Evolutionary conservation across 2,329 filamentous ascomycete species (phyloP).

Genomic region (Epichloe typhina): DNA sequence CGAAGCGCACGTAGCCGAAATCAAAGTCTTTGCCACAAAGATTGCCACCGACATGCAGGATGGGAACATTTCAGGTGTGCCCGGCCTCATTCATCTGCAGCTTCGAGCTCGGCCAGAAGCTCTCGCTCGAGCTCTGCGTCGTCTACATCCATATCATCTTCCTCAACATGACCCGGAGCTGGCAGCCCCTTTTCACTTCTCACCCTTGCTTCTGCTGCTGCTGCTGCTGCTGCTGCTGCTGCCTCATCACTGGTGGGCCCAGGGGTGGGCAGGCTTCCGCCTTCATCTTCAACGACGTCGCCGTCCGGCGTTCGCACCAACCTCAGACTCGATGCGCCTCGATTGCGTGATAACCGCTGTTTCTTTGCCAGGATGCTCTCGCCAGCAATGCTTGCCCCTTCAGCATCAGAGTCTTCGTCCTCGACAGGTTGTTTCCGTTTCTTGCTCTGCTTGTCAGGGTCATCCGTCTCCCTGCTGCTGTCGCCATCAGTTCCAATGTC

Average conservation of each 20-base stretch:
- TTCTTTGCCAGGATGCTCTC: conserved; percentile 36
- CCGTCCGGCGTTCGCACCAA: conserved; percentile 29
- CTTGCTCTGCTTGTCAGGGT: conserved; percentile 12
- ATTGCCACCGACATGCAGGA: neutral
- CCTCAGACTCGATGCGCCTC: conserved; percentile 33
- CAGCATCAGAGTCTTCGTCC: conserved; percentile 20
- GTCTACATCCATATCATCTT: conserved; percentile 28
- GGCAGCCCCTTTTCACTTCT: conserved; percentile 7
- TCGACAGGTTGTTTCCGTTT: conserved; percentile 22
- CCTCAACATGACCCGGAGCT: conserved; percentile 12
- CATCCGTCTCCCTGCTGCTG: conserved; percentile 16
- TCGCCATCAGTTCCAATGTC: conserved; percentile 14
- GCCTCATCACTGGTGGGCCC: conserved; percentile 22
- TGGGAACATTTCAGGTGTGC: too few relatives aligned
- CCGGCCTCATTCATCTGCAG: conserved; percentile 14
- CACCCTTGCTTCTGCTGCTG: conserved; percentile 13
- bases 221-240: conserved; percentile 16
- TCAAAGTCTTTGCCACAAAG: neutral
- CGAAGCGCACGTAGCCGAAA: neutral
- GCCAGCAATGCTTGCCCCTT: conserved; percentile 16
- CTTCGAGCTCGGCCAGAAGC: conserved; percentile 46
- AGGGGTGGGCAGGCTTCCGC: conserved; percentile 27
- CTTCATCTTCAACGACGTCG: conserved; percentile 19
- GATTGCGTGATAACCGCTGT: conserved; percentile 32
- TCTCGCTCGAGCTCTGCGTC: conserved; percentile 51